These are phyloP conservation scores for Eragrostis nindensis DNA, from an alignment of 176 grass and related monocot genomes.

Conservation along the genomic window DNA sequence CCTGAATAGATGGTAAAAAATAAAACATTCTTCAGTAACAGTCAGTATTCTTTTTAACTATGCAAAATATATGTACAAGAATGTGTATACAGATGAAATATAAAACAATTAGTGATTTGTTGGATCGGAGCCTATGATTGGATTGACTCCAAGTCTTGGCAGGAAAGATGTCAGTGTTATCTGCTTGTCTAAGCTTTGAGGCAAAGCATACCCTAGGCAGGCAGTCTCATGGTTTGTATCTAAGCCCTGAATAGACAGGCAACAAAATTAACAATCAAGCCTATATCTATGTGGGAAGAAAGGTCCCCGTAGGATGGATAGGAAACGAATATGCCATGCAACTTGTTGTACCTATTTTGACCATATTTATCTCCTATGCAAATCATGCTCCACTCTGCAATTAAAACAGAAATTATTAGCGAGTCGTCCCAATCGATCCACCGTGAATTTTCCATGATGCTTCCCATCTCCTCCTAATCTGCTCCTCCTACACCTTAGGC, in stretches of 20 bases:
- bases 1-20: conserved; percentile 27
- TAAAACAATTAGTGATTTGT: conserved; percentile 35
- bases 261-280: conserved; percentile 40
- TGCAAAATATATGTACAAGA: conserved; percentile 21
- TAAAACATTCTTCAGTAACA: conserved; percentile 33
- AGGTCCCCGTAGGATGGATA: conserved; percentile 38
- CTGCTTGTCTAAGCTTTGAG: conserved; percentile 47
- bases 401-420: conserved; percentile 36
- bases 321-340: conserved; percentile 55
- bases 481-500: conserved; percentile 48
- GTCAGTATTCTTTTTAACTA: conserved; percentile 3
- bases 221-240: conserved; percentile 38
- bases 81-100: conserved; percentile 15
- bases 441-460: conserved; percentile 48
- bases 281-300: conserved; percentile 37
- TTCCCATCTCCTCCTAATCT: conserved; percentile 47
- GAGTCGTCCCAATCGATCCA: neutral
- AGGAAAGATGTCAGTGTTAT: conserved; percentile 44
- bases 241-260: conserved; percentile 56
- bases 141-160: conserved; percentile 51
- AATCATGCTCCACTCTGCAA: conserved; percentile 44
- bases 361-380: conserved; percentile 37
- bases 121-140: conserved; percentile 36
- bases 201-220: conserved; percentile 40
- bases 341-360: conserved; percentile 53